Evolutionary conservation across 192 early-diverging fungal species (phyloP).

Genomic region (Entomortierella parvispora): DNA sequence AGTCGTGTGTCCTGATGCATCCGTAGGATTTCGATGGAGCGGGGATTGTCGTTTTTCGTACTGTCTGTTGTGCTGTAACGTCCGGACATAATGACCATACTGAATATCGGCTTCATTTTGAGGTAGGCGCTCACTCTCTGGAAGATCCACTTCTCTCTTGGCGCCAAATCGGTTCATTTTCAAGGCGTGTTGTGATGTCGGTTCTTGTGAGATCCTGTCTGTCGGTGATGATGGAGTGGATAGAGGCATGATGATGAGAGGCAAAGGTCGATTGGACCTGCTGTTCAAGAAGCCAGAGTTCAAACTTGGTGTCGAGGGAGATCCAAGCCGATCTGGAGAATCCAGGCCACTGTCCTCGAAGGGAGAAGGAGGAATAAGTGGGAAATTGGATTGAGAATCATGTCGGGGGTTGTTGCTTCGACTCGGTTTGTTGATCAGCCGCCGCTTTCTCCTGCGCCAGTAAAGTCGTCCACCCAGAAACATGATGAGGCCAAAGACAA

Average conservation of each 20-base stretch:
- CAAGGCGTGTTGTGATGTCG: background rate
- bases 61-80: constrained; percentile 22
- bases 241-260: constrained; percentile 16
- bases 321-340: background rate
- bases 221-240: background rate
- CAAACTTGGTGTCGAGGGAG: background rate
- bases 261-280: background rate
- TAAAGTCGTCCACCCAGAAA: background rate
- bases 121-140: constrained; percentile 23
- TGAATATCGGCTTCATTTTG: constrained; percentile 31
- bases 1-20: background rate
- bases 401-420: background rate
- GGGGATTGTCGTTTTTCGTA: constrained; percentile 11
- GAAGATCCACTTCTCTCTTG: constrained; percentile 2
- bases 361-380: background rate
- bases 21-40: background rate
- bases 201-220: background rate
- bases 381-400: background rate
- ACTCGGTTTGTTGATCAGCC: background rate
- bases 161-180: background rate
- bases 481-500: constrained; percentile 5
- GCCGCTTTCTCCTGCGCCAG: background rate
- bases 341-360: too few species aligned
- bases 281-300: background rate
- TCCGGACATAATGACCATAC: constrained; percentile 24